These are phyloP conservation scores for Leptographium procerum DNA, from an alignment of 2,329 filamentous ascomycete genomes.

Conservation along the genomic window DNA sequence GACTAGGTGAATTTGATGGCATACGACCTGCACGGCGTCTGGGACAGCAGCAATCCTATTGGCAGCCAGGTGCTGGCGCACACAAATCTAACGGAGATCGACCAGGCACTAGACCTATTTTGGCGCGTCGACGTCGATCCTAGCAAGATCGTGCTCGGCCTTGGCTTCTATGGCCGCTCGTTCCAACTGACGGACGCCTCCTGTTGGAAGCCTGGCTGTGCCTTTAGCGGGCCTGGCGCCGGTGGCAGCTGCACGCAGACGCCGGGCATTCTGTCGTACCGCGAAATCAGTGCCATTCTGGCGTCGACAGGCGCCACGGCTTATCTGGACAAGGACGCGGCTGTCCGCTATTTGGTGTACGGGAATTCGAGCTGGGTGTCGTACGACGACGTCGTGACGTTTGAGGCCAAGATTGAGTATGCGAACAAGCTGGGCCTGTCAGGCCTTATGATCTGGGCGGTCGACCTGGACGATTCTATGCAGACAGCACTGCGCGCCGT, in stretches of 20 bases:
- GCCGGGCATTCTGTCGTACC: slow-evolving; percentile 14
- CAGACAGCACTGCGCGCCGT: too few relatives aligned
- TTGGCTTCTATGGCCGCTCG: neutral
- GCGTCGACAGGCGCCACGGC: neutral
- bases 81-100: neutral
- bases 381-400: slow-evolving; percentile 19
- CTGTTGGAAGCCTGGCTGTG: slow-evolving; percentile 15
- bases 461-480: slow-evolving; percentile 3
- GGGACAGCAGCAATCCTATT: neutral
- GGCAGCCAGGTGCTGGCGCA: neutral
- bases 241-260: slow-evolving; percentile 13
- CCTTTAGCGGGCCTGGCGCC: slow-evolving; percentile 11
- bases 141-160: neutral
- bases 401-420: slow-evolving; percentile 16
- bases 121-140: neutral
- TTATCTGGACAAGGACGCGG: slow-evolving; percentile 13
- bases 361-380: slow-evolving; percentile 18
- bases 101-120: neutral
- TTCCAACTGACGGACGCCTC: neutral
- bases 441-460: slow-evolving; percentile 13
- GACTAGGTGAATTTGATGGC: too few relatives aligned
- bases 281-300: slow-evolving; percentile 13
- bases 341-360: slow-evolving; percentile 15
- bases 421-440: slow-evolving; percentile 16
- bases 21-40: neutral